Evolutionary conservation across 2,329 filamentous ascomycete genomes (phyloP).

Genomic region (Elsinoe australis): DNA sequence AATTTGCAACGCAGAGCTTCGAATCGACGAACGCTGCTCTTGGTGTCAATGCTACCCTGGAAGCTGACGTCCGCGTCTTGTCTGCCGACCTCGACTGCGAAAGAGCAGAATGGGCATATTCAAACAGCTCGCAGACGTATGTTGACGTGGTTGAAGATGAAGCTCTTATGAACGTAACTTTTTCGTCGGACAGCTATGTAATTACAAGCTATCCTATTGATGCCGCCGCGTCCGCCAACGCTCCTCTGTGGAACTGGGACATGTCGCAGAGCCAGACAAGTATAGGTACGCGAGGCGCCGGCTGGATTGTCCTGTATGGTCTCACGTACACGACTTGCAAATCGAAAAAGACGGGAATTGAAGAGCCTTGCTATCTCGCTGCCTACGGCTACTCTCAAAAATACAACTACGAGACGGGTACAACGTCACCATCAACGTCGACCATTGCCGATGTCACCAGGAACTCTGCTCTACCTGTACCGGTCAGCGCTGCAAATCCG

Average conservation of each 20-base stretch:
- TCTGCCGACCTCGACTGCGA: conserved; percentile 1
- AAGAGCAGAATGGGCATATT: background rate
- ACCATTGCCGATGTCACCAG: too few relatives aligned
- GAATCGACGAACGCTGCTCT: background rate
- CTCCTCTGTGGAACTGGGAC: too few relatives aligned
- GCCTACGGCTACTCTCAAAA: background rate
- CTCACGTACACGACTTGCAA: background rate
- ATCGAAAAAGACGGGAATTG: background rate
- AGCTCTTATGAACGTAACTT: background rate
- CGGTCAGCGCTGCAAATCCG: too few relatives aligned
- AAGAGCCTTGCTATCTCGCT: background rate
- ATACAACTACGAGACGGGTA: too few relatives aligned
- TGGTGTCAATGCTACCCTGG: background rate
- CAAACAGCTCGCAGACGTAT: background rate
- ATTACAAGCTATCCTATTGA: background rate
- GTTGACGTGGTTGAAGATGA: background rate
- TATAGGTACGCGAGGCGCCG: background rate
- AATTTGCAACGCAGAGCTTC: background rate
- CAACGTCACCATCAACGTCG: too few relatives aligned
- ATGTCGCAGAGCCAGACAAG: background rate
- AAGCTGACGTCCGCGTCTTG: background rate
- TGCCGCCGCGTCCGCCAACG: background rate
- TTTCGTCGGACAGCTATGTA: background rate
- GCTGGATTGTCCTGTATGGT: background rate
- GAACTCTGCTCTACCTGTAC: too few relatives aligned